Conservation (phyloP, 1,139 yeast genomes). For the Saccharomyces pastorianus region DNA sequence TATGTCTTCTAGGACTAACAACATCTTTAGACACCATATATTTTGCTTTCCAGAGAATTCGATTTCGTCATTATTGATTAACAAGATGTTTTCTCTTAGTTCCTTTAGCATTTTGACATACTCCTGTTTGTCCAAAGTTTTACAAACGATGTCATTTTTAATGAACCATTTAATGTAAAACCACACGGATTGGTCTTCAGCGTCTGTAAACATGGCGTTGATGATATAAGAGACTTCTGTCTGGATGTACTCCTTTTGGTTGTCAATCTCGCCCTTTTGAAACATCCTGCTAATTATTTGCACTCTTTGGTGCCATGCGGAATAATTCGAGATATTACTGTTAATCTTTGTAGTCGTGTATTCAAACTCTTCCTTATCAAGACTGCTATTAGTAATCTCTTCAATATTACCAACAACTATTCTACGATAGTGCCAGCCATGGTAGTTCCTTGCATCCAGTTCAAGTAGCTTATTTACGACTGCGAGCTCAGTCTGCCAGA, state of each 20-base stretch:
- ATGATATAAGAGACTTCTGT: slow-evolving; percentile 63
- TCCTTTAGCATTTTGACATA: slow-evolving; percentile 33
- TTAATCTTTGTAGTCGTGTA: slow-evolving; percentile 76
- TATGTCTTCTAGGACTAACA: slow-evolving; percentile 39
- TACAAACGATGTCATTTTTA: slow-evolving; percentile 38
- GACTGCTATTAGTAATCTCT: slow-evolving; percentile 25
- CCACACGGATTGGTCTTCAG: slow-evolving; percentile 93
- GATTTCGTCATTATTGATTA: slow-evolving; percentile 53
- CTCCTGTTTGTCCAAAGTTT: slow-evolving; percentile 24
- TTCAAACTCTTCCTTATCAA: slow-evolving; percentile 48
- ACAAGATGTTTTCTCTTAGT: slow-evolving; percentile 38
- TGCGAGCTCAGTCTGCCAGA: slow-evolving; percentile 64
- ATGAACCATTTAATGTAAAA: slow-evolving; percentile 78
- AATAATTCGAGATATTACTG: slow-evolving; percentile 78
- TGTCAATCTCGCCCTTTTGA: slow-evolving; percentile 23
- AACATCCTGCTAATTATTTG: slow-evolving; percentile 54
- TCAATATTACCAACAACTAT: slow-evolving; percentile 53
- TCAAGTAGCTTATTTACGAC: slow-evolving; percentile 62
- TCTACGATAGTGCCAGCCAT: slow-evolving; percentile 93
- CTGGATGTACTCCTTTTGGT: slow-evolving; percentile 34
- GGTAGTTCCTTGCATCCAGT: slow-evolving; percentile 76
- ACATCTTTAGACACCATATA: slow-evolving; percentile 60
- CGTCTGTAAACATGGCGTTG: slow-evolving; percentile 86
- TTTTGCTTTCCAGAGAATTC: slow-evolving; percentile 53
- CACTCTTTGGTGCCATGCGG: slow-evolving; percentile 93